Conservation (phyloP, 352 stramenopile genomes). For the Pythium coloratum region DNA sequence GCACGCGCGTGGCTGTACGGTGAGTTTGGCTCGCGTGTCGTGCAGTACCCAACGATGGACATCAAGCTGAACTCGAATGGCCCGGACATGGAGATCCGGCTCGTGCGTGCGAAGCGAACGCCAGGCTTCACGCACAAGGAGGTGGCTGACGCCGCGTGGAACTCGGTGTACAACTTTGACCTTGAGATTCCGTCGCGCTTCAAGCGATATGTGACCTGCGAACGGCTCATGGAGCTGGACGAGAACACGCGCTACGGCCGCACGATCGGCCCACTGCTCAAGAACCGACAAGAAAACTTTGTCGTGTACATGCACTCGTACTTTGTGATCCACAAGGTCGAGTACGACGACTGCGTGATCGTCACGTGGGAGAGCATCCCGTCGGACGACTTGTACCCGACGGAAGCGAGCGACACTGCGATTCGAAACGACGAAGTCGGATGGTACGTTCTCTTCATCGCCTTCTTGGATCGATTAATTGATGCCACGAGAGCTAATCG, state of each 20-base stretch:
- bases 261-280: slow-evolving; percentile 69
- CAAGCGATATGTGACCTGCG: slow-evolving; percentile 59
- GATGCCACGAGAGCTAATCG: neutral
- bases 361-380: slow-evolving; percentile 75
- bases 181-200: slow-evolving; percentile 71
- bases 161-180: slow-evolving; percentile 77
- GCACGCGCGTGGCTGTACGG: slow-evolving; percentile 51
- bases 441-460: slow-evolving; percentile 43
- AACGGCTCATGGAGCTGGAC: slow-evolving; percentile 79
- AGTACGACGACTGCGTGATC: slow-evolving; percentile 55
- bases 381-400: slow-evolving; percentile 65
- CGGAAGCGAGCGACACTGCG: slow-evolving; percentile 53
- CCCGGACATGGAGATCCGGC: slow-evolving; percentile 79
- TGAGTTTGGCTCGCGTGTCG: slow-evolving; percentile 44
- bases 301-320: slow-evolving; percentile 81
- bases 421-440: slow-evolving; percentile 80
- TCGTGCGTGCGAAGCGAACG: slow-evolving; percentile 62
- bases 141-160: slow-evolving; percentile 68
- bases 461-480: neutral
- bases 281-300: slow-evolving; percentile 51
- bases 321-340: slow-evolving; percentile 63
- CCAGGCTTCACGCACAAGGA: slow-evolving; percentile 58
- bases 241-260: slow-evolving; percentile 76
- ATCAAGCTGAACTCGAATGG: slow-evolving; percentile 82
- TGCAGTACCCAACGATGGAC: slow-evolving; percentile 65